Percentiles rank a stretch among this genome's conserved stretches.
Evolutionary conservation across 345 rosid genomes (phyloP).

Genomic region (Brassica cretica): DNA sequence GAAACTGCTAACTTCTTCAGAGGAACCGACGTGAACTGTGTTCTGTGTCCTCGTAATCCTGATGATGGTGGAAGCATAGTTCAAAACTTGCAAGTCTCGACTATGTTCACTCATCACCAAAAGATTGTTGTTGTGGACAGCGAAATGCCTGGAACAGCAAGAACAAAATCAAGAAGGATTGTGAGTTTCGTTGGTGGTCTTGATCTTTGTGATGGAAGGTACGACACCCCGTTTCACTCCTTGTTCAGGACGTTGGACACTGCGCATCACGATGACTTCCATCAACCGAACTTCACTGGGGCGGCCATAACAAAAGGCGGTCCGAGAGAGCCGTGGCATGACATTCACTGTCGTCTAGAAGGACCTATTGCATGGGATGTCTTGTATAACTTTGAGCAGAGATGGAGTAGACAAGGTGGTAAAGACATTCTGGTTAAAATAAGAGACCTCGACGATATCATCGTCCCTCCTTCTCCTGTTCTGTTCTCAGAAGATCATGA

Average conservation of each 20-base stretch:
- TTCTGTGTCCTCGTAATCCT: conserved; percentile 92
- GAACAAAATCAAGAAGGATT: conserved; percentile 62
- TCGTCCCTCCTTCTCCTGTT: conserved; percentile 92
- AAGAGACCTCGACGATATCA: conserved; percentile 73
- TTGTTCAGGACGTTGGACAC: conserved; percentile 93
- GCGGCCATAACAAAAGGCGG: conserved; percentile 92
- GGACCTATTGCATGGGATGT: conserved; percentile 99
- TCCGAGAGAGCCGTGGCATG: conserved; percentile 99
- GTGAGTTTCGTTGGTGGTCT: conserved; percentile 96
- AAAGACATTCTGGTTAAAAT: conserved; percentile 73
- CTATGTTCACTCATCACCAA: conserved; percentile 99
- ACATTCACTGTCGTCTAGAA: conserved; percentile 91
- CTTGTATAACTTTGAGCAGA: conserved; percentile 87
- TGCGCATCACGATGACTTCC: conserved; percentile 96
- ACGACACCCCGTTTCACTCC: conserved; percentile 88
- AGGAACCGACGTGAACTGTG: conserved; percentile 76
- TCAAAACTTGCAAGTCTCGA: conserved; percentile 79
- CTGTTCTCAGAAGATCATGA: conserved; percentile 74
- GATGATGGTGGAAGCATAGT: conserved; percentile 96
- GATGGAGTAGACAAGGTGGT: conserved; percentile 96
- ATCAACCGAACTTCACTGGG: conserved; percentile 87
- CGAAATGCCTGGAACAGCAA: conserved; percentile 62
- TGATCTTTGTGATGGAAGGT: conserved; percentile 98
- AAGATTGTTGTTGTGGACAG: conserved; percentile 93
- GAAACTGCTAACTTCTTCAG: conserved; percentile 75